phyloP scores from a whole-genome alignment of 176 grass and related monocot genomes.

The Cenchrus purpureus region DNA sequence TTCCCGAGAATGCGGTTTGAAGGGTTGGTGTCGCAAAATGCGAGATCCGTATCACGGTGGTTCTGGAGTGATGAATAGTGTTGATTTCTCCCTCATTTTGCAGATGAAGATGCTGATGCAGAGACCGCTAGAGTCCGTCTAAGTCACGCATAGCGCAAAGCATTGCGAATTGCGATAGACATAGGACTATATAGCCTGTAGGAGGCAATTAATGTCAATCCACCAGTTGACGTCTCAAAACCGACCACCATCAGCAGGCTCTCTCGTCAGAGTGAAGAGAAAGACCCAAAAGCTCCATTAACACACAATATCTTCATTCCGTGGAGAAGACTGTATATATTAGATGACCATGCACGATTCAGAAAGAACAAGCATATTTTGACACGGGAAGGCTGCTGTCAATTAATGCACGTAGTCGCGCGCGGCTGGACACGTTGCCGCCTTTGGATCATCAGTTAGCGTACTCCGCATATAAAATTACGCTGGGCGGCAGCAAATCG shows the following conservation, averaged over 20 bases:
- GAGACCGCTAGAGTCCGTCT: too few relatives aligned
- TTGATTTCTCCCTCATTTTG: too few relatives aligned
- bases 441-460: neutral
- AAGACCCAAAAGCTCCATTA: neutral
- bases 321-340: neutral
- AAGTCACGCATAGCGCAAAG: too few relatives aligned
- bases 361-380: neutral
- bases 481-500: neutral
- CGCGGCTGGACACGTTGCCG: neutral
- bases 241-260: constrained; percentile 6
- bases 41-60: too few relatives aligned
- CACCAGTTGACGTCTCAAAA: constrained; percentile 35
- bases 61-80: too few relatives aligned
- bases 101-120: too few relatives aligned
- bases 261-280: neutral
- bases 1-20: too few relatives aligned
- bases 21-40: too few relatives aligned
- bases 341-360: neutral
- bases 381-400: neutral
- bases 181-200: too few relatives aligned
- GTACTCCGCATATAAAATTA: neutral
- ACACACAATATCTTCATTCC: neutral
- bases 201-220: neutral
- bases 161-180: too few relatives aligned
- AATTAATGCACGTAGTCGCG: neutral